Base-by-base conservation (phyloP, 495 filamentous ascomycete genomes). In the Talaromyces thailandensis region DNA sequence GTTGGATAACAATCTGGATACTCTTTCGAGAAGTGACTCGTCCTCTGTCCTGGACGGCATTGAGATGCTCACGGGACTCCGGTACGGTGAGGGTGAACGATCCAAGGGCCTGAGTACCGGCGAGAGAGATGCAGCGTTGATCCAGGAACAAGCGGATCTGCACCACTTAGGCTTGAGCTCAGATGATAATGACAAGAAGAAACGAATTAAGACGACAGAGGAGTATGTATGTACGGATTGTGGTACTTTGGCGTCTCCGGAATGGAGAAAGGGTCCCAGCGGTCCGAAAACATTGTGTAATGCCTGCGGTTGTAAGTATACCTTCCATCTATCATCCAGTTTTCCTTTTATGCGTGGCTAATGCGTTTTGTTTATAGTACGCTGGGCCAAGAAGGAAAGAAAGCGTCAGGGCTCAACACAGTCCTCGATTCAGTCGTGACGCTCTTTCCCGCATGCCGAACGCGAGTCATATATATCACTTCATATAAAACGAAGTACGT, bases 151-250 rank as follows among this genome's bases (percentile, higher is more conserved):
- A 68, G 90, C 84, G 29, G 92, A 92, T 45, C 91, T 94, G 62
- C 88, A 88, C 18, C 85, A 90, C 64, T 70, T 75, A 59, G 66
- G 67, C 16, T 65, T 67, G 35, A 72, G 74, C 29, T 69, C 63
- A 1, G 70, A 72, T 52, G 85, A 84, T 26, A 84, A 81, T 0
- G 92, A 96, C 61, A 90, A 96, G 69, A 94, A 96, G 76, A 91
- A 91, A 75, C 93, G 96, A 69, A 74, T 91, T 37, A 97, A 96
- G 75, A 77, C 92, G 57, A 85, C 88, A 6, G 93, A 95, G 66
- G 94, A 98, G 76, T 96, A 98, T 72, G 90, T 96, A 32, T 98
- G 94, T 72, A 91, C 90, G 12, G 94, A 98, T 73, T 98, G 94
- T 76, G 94, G 93, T 74, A 95, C 91, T 2, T 78, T 92, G 2